Evolutionary conservation across 441 rosid genomes (phyloP).

Genomic region (Pelargonium citronellum): DNA sequence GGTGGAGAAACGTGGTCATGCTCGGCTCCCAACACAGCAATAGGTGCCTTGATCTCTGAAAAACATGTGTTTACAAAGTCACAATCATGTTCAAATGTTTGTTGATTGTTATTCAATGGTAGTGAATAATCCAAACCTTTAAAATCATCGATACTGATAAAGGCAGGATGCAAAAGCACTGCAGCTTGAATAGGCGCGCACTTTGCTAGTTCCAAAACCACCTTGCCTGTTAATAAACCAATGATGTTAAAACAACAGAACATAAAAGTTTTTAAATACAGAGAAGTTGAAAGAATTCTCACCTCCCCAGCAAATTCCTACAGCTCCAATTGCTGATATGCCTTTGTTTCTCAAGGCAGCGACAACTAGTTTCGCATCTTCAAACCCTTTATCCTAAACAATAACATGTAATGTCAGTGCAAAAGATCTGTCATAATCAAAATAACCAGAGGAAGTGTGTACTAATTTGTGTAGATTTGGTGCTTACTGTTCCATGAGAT

Average conservation of each 20-base stretch:
- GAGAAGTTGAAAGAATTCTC: not conserved
- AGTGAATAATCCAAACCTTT: constrained; percentile 18
- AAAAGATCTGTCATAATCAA: not conserved
- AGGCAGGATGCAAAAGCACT: constrained; percentile 29
- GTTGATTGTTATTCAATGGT: not conserved
- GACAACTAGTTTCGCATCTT: constrained; percentile 20
- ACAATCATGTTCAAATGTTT: constrained; percentile 16
- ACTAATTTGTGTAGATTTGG: not conserved
- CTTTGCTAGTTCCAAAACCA: constrained; percentile 18
- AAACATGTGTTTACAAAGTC: constrained; percentile 8
- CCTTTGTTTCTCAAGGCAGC: constrained; percentile 21
- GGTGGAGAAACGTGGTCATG: constrained; percentile 18
- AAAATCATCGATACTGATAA: constrained; percentile 22
- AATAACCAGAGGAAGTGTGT: not conserved
- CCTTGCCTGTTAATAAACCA: constrained; percentile 20
- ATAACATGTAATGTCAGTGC: not conserved
- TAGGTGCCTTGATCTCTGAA: not conserved
- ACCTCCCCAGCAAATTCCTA: constrained; percentile 30
- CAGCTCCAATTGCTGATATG: constrained; percentile 23
- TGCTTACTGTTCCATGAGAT: constrained; percentile 23
- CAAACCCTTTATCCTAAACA: constrained; percentile 22
- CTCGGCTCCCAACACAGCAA: constrained; percentile 20
- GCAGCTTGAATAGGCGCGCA: constrained; percentile 18
- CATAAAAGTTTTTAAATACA: not conserved
- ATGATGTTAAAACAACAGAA: too few relatives aligned